Evolutionary conservation across 1,284 basidiomycete species (phyloP), one percentile per base, ranked within the genome.

Genomic region (Melampsora larici-populina): DNA sequence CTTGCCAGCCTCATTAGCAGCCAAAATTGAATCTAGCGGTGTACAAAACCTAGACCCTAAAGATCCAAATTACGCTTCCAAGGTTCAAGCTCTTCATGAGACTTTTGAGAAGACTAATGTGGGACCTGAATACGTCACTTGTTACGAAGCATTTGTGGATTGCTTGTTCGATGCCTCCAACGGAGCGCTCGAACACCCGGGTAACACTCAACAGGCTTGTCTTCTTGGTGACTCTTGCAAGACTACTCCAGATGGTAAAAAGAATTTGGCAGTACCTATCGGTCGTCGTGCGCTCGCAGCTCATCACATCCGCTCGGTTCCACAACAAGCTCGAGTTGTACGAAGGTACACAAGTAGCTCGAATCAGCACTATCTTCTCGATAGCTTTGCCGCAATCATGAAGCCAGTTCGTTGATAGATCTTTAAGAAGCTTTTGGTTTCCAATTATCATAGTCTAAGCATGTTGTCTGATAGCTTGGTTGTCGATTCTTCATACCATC

Each of bases 61-160:
- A 24, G 75, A 77, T 48, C 75, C 75, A n/a, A 33, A 69, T 31
- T 77, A 77, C 62, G 43, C 43, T 9, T 36, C 66, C 0, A 77
- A 77, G 58, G 75, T 77, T 1, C 11, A 51, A 63, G 67, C 75
- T 18, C 55, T 77, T 18, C 75, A 77, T 58, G 29, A 33, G 2
- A 70, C 66, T 1, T 77, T 77, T 21, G 36, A 51, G 15, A 48
- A 77, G 60, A 77, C 75, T 11, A 55, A 77, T 40, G 43, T 65
- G 15, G 75, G 75, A 11, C 75, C 75, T 8, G 58, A 77, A 64
- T 77, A 77, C 43, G 75, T 77, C 24, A 49, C 75, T n/a, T 77
- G 75, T 65, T 77, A 70, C 46, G 75, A 77, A 49, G 46, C 67
- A 26, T 77, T 77, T 40, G 58, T 70, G 5, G 48, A 77, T 40